Conservation (phyloP, 768 basidiomycete genomes). For the Lentinula aciculospora region DNA sequence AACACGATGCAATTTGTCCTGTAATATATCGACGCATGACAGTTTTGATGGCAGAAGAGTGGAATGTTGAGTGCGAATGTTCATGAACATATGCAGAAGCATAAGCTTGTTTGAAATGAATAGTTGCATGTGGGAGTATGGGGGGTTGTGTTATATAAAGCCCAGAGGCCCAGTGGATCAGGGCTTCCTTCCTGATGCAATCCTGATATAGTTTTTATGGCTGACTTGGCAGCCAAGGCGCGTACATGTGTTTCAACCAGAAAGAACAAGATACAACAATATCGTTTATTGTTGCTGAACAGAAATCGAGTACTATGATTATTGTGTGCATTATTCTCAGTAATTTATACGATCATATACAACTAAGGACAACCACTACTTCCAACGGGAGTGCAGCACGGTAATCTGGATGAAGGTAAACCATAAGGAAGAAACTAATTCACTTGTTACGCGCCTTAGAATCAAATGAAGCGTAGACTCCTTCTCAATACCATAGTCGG, state of each 20-base stretch:
- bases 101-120: no score
- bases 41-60: background rate
- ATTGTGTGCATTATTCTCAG: background rate
- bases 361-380: background rate
- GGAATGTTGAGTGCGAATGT: background rate
- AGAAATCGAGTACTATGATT: no score
- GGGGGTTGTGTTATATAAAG: no score
- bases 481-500: background rate
- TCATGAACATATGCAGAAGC: background rate
- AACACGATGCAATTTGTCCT: background rate
- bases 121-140: background rate
- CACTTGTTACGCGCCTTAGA: background rate
- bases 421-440: background rate
- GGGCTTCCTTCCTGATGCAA: no score
- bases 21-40: no score
- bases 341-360: background rate
- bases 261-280: no score
- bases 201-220: no score
- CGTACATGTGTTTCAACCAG: no score
- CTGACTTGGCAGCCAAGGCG: no score
- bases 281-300: no score
- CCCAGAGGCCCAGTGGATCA: no score
- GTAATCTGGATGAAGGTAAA: background rate
- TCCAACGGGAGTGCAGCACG: constrained; percentile 1
- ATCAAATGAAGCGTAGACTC: constrained; percentile 5